Evolutionary conservation across 805 yeast species (phyloP), one percentile per base, ranked within the genome.

Genomic region (Teunomyces cretensis): DNA sequence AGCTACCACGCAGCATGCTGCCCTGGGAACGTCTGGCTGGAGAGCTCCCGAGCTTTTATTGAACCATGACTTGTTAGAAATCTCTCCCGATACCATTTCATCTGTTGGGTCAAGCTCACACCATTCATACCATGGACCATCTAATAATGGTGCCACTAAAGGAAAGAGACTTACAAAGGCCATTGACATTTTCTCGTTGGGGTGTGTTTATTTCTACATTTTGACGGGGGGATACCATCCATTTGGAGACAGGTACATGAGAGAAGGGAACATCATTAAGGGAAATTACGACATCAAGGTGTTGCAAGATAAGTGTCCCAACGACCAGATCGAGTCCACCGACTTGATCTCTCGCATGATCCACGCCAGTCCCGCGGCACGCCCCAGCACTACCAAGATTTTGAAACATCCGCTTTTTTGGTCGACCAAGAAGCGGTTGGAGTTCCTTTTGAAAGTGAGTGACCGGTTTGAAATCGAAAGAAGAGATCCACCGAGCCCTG

Each of bases 21-120:
- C 97, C 0, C 68, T 68, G 49, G 99, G 99, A 1, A 94, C 99
- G 0, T 80, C 94, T 3, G 99, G 99, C 2, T 94, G 99, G 99
- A 78, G 97, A 55, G 98, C 99, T 0, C 99, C 99, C 0, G 99
- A 94, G 57, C 64, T 88, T 28, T 65, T 88, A 30, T 62, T 78
- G 17, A 59, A 63, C 44, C 66, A 66, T 35, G 72, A 69, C 44
- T 56, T 68, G 41, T 45, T 56, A 9, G 74, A 70, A 46, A 67
- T 69, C 5, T 65, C 74, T 1, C 72, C 74, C 0, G 71, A 66
- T 30, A 63, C 74, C 3, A 56, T 67, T 37, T 57, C 70, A 19
- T 58, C 69, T 15, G 39, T 61, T 27, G 50, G 52, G 17, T 53
- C 64, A 7, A 42, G 42, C 9, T 51, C 60, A 7, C 46, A 49